These are phyloP conservation scores for Gautieria morchelliformis DNA, from an alignment of 768 basidiomycete species.

Conservation along the genomic window DNA sequence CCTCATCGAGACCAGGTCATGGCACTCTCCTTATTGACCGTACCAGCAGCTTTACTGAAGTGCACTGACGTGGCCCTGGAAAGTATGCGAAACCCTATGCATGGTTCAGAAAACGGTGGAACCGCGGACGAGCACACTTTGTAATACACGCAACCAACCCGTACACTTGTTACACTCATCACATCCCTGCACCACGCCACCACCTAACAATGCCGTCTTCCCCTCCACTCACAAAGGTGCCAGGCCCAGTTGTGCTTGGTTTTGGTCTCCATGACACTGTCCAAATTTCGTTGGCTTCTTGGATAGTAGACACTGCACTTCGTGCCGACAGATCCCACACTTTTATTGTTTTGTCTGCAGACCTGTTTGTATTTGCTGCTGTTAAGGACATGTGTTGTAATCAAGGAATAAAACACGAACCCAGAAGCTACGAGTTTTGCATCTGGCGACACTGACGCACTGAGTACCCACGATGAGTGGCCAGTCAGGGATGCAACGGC, in stretches of 20 bases:
- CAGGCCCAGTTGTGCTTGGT: slow-evolving; percentile 42
- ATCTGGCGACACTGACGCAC: slow-evolving; percentile 74
- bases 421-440: slow-evolving; percentile 72
- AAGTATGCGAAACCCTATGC: no score
- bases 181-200: slow-evolving; percentile 65
- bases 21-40: no score
- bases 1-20: no score
- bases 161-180: slow-evolving; percentile 13
- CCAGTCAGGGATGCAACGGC: slow-evolving; percentile 81
- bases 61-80: no score
- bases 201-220: slow-evolving; percentile 67
- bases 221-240: slow-evolving; percentile 65
- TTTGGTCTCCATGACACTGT: slow-evolving; percentile 71
- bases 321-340: slow-evolving; percentile 79
- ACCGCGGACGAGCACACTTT: no score
- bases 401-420: slow-evolving; percentile 31
- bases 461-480: slow-evolving; percentile 88
- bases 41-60: no score
- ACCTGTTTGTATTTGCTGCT: slow-evolving; percentile 32
- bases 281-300: slow-evolving; percentile 80
- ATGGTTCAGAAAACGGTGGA: no score
- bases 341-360: slow-evolving; percentile 78
- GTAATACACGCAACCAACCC: no score
- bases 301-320: slow-evolving; percentile 63
- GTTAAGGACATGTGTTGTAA: background rate